phyloP scores from a whole-genome alignment of 805 yeast genomes.

The Myxozyma neotropica region DNA sequence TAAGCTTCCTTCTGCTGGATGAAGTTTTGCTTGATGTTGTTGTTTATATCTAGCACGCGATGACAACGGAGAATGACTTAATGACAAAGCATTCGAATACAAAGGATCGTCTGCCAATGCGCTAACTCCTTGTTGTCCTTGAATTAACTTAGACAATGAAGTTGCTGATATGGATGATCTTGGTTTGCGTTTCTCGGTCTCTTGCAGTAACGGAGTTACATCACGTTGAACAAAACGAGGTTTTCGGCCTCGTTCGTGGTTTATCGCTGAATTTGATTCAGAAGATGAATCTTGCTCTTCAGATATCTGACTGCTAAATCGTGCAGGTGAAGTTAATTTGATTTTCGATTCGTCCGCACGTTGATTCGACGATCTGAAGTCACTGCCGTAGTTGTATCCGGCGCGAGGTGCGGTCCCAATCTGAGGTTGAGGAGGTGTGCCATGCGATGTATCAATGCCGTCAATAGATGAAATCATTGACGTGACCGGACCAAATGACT shows the following conservation, averaged over 20 bases:
- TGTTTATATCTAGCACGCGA: neutral
- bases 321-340: neutral
- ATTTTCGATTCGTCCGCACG: neutral
- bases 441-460: neutral
- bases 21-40: no score
- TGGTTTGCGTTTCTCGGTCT: neutral
- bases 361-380: neutral
- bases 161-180: conserved; percentile 1
- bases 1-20: neutral
- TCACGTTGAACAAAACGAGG: neutral
- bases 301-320: neutral
- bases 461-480: neutral
- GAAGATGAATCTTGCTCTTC: no score
- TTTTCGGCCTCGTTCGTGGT: neutral
- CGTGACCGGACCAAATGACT: neutral
- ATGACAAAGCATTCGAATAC: neutral
- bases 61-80: neutral
- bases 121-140: conserved; percentile 9
- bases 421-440: neutral
- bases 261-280: no score
- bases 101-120: conserved; percentile 1
- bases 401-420: neutral
- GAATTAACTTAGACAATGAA: conserved; percentile 4
- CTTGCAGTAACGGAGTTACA: no score
- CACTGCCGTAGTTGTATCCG: neutral